Conservation (phyloP, 352 stramenopile species). For the Plasmopara muralis region DNA sequence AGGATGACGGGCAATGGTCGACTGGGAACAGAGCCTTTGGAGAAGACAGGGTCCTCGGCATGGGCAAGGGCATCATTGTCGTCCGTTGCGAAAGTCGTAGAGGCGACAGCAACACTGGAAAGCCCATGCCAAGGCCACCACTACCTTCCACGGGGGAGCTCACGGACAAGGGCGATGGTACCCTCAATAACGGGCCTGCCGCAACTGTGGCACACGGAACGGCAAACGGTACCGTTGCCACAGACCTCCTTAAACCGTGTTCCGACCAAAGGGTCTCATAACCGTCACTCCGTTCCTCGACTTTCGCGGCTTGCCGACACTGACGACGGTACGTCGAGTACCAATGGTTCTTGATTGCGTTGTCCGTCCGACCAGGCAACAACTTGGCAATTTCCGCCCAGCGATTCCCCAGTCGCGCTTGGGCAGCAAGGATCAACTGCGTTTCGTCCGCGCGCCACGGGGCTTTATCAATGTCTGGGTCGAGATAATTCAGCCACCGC, state of each 20-base stretch:
- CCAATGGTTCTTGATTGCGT: conserved; percentile 86
- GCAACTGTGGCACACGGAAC: conserved; percentile 6
- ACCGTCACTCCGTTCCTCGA: conserved; percentile 8
- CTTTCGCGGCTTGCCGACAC: conserved; percentile 50
- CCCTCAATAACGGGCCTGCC: neutral
- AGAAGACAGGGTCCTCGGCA: conserved; percentile 11
- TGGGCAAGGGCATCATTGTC: conserved; percentile 7
- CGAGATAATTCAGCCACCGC: conserved; percentile 93
- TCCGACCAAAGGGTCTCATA: neutral
- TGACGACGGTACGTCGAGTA: conserved; percentile 69
- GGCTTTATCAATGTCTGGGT: conserved; percentile 90
- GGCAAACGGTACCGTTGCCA: conserved; percentile 2
- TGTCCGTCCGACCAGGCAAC: conserved; percentile 88
- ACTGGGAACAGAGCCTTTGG: conserved; percentile 24
- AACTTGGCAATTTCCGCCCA: conserved; percentile 98
- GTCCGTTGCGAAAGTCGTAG: conserved; percentile 15
- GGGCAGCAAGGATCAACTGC: conserved; percentile 63
- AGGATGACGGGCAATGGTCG: conserved; percentile 5
- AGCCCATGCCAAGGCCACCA: conserved; percentile 2
- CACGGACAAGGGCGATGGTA: conserved; percentile 34
- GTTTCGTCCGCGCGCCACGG: conserved; percentile 91
- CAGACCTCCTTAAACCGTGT: conserved; percentile 1
- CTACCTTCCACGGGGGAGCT: conserved; percentile 16
- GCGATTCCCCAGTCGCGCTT: conserved; percentile 87
- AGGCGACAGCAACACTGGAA: conserved; percentile 16